Conservation (phyloP, 192 early-diverging fungal genomes). For the Dissophora ornata region DNA sequence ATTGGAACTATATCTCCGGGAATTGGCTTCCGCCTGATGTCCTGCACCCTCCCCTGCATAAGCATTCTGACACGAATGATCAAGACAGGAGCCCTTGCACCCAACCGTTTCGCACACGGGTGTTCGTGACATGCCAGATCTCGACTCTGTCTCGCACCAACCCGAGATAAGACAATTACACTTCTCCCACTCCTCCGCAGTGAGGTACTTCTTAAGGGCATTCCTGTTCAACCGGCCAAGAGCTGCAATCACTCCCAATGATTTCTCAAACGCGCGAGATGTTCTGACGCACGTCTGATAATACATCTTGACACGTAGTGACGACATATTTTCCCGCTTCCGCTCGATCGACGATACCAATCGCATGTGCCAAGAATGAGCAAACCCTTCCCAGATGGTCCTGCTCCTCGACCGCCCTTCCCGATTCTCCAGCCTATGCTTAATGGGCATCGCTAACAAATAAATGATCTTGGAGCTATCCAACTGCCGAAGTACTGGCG, state of each 20-base stretch:
- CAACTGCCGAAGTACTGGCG: constrained; percentile 26
- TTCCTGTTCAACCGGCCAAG: constrained; percentile 34
- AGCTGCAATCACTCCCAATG: constrained; percentile 14
- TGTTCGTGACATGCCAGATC: background rate
- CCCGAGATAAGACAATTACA: background rate
- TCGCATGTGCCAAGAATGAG: constrained; percentile 43
- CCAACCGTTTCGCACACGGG: background rate
- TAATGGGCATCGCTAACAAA: constrained; percentile 51
- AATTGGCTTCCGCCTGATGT: background rate
- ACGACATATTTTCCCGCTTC: constrained; percentile 46
- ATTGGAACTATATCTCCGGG: constrained; percentile 21
- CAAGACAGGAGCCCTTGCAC: constrained; percentile 22
- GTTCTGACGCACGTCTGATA: constrained; percentile 49
- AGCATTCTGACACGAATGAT: constrained; percentile 6
- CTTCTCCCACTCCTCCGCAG: constrained; percentile 34
- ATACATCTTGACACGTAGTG: constrained; percentile 51
- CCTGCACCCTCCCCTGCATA: constrained; percentile 3
- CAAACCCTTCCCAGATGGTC: constrained; percentile 40
- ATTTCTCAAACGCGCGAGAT: constrained; percentile 43
- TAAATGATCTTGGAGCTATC: constrained; percentile 45
- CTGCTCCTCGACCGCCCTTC: constrained; percentile 27
- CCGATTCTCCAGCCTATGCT: constrained; percentile 39
- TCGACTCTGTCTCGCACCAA: constrained; percentile 15
- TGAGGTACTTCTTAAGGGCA: constrained; percentile 18
- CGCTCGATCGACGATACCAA: constrained; percentile 43